A percentile compares a stretch with the other conserved stretches of the same genome.
phyloP scores from a whole-genome alignment of 192 early-diverging fungal genomes.

The Backusella liffmaniae region DNA sequence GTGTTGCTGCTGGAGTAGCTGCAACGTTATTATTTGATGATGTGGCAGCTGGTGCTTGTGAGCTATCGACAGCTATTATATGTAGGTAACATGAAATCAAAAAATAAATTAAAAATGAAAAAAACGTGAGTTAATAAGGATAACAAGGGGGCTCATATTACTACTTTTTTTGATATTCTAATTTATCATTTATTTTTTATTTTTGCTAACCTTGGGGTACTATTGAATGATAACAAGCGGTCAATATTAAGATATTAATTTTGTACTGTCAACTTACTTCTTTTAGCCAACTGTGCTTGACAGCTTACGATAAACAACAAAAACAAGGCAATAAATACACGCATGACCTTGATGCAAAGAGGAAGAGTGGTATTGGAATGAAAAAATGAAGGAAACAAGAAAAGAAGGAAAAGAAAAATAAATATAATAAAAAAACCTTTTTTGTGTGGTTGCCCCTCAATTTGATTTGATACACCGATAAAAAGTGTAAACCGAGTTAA shows the following conservation, averaged over 20 bases:
- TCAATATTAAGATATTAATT: neutral
- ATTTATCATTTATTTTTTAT: neutral
- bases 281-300: neutral
- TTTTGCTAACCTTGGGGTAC: slow-evolving; percentile 15
- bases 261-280: neutral
- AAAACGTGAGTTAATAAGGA: neutral
- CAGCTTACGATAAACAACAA: neutral
- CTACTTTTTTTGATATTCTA: neutral
- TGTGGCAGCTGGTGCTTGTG: neutral
- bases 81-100: neutral
- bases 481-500: neutral
- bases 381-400: slow-evolving; percentile 7
- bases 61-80: neutral
- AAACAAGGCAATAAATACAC: neutral
- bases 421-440: neutral
- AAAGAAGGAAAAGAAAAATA: neutral
- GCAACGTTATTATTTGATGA: neutral
- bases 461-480: slow-evolving; percentile 4
- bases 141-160: neutral
- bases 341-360: neutral
- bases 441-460: neutral
- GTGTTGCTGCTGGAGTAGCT: slow-evolving; percentile 1
- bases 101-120: neutral
- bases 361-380: neutral
- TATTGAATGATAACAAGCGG: slow-evolving; percentile 2